Base-by-base conservation (phyloP, 306 rosid species). In the Vigna angularis region DNA sequence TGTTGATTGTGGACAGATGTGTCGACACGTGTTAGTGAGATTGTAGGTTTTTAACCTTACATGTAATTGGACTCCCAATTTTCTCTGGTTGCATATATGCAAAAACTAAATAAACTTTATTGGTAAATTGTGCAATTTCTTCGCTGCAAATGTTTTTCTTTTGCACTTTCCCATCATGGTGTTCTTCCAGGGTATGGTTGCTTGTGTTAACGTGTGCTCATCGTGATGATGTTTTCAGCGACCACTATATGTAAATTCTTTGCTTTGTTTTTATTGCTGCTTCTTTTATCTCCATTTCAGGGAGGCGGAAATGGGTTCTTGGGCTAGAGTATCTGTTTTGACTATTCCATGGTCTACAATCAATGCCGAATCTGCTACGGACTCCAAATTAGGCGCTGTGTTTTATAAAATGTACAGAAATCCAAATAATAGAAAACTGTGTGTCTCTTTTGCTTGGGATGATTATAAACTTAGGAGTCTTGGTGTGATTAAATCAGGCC, bases 301-400 rank as follows among this genome's bases (percentile, higher is more conserved):
- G 69, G 76, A 76, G 73, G 28, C 68, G 16, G 64, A 74, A 68
- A 90, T 90, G 91, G 77, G 44, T 70, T 84, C 80, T 75, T 79
- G 79, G 86, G 76, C 86, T 65, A 38, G 76, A 38, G 15, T 85
- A 38, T 79, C 83, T 30, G 73, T 79, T 65, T 18, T 81, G 50
- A 68, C 75, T 22, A 70, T 85, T 71, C 80, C 73, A 36, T 65
- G 85, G 56, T 26, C 78, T 76, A 36, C 77, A 66, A 66, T 40
- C 67, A 45, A 50, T 62, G 34, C 86, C 22, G 66, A 70, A 53
- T 52, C 87, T 76, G 49, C 56, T 64, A 72, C 76, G 40, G 69
- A 42, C 47, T 36, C 70, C 79, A 71, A 85, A 69, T 76, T 76
- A 66, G 18, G 66, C 20, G 6, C 75, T 73, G 30, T 59, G 73